Percentiles rank a stretch among this genome's conserved stretches.
Conservation (phyloP, 139 green algal species). For the Spirogloea muscicola region DNA sequence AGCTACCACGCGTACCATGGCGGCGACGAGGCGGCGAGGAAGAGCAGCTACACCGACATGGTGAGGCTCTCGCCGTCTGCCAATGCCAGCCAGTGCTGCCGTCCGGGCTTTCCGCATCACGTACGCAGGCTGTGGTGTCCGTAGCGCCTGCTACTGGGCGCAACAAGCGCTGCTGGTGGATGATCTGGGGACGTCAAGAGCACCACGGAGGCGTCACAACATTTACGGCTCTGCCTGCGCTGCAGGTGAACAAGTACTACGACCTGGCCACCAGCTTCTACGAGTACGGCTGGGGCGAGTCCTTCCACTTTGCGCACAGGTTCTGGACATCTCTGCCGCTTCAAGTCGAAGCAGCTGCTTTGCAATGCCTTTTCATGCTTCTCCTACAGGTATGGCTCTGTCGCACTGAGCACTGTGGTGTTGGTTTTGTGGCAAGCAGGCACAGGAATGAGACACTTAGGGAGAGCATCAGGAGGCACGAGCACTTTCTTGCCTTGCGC, state of each 20-base stretch:
- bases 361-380: neutral
- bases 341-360: neutral
- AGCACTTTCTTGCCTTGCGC: constrained; percentile 66
- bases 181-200: too few relatives aligned
- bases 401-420: neutral
- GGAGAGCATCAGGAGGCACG: constrained; percentile 65
- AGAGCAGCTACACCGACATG: constrained; percentile 56
- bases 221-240: neutral
- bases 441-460: constrained; percentile 57
- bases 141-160: too few relatives aligned
- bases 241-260: constrained; percentile 65
- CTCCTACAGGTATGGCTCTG: neutral
- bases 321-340: neutral
- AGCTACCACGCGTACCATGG: constrained; percentile 48
- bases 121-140: too few relatives aligned
- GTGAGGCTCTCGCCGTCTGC: constrained; percentile 14
- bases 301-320: constrained; percentile 71
- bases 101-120: neutral
- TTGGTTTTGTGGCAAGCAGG: neutral
- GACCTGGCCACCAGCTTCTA: constrained; percentile 65
- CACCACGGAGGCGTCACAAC: neutral
- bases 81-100: neutral
- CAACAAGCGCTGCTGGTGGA: too few relatives aligned
- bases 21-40: constrained; percentile 23
- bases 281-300: constrained; percentile 69